Percentiles rank a stretch among this genome's conserved stretches.
Evolutionary conservation across 1,284 basidiomycete genomes (phyloP).

Genomic region (Tilletia horrida): DNA sequence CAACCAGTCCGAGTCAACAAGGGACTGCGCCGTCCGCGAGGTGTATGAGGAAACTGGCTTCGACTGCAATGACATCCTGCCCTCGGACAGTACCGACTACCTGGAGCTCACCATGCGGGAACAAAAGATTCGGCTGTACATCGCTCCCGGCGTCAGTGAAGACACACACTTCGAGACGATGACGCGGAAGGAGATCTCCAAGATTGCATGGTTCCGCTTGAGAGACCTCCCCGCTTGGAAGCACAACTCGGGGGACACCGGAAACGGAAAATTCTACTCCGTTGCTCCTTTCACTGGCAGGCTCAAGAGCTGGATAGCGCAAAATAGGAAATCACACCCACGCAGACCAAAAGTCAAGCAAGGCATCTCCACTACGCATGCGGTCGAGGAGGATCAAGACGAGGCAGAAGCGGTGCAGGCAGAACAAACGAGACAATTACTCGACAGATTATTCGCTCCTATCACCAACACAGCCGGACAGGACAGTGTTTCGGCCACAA

Average conservation of each 20-base stretch:
- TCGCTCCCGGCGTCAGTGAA: constrained; percentile 86
- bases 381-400: constrained; percentile 8
- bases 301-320: constrained; percentile 50
- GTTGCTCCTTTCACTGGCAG: constrained; percentile 82
- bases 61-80: constrained; percentile 43
- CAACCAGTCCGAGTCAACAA: constrained; percentile 71
- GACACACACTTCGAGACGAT: constrained; percentile 84
- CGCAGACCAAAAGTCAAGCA: neutral
- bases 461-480: neutral
- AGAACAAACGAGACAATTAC: constrained; percentile 13
- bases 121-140: constrained; percentile 82
- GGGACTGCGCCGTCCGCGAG: constrained; percentile 59
- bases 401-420: constrained; percentile 13
- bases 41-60: constrained; percentile 59
- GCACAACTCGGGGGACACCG: constrained; percentile 65
- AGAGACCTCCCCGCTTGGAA: constrained; percentile 90
- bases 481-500: neutral
- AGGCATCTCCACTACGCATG: neutral
- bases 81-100: constrained; percentile 59
- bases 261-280: constrained; percentile 79
- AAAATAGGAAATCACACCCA: constrained; percentile 42
- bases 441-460: constrained; percentile 12
- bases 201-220: constrained; percentile 93
- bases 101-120: constrained; percentile 86
- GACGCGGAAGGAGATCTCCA: constrained; percentile 96